Conservation (phyloP, 768 basidiomycete species). For the Cyclocybe aegerita region DNA sequence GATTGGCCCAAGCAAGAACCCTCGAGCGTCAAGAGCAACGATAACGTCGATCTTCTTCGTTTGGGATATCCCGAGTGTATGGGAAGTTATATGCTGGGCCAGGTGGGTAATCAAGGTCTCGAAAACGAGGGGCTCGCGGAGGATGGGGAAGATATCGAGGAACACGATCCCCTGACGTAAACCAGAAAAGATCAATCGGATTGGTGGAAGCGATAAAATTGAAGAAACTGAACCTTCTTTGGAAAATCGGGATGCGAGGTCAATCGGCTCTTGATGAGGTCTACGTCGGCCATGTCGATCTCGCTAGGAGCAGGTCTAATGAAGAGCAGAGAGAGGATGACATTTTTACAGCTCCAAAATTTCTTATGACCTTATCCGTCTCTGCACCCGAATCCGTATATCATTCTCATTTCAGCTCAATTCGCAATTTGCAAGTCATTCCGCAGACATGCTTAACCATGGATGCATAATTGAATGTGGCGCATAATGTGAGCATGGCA, state of each 20-base stretch:
- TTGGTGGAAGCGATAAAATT: background rate
- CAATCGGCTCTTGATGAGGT: slow-evolving; percentile 62
- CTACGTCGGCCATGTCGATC: slow-evolving; percentile 69
- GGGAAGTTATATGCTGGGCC: slow-evolving; percentile 79
- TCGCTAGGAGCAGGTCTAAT: slow-evolving; percentile 4
- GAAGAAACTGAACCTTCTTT: slow-evolving; percentile 63
- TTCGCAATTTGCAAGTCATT: background rate
- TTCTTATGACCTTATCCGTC: too few relatives aligned
- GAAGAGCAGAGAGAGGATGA: slow-evolving; percentile 1
- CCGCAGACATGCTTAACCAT: slow-evolving; percentile 5
- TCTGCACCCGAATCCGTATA: too few relatives aligned
- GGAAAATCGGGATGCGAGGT: slow-evolving; percentile 77
- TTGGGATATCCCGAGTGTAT: slow-evolving; percentile 61
- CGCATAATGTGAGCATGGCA: slow-evolving; percentile 25
- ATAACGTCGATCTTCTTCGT: slow-evolving; percentile 83
- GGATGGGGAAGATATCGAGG: slow-evolving; percentile 92
- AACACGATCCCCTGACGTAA: slow-evolving; percentile 78
- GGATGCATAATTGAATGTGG: slow-evolving; percentile 13
- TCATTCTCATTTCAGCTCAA: background rate
- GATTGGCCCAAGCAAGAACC: slow-evolving; percentile 92
- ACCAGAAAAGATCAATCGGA: slow-evolving; percentile 1
- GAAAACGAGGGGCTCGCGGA: slow-evolving; percentile 82
- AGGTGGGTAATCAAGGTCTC: slow-evolving; percentile 92
- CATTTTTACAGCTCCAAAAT: too few relatives aligned
- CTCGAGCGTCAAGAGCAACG: slow-evolving; percentile 93